Conservation (phyloP, 345 rosid species). For the Pistacia integerrima region DNA sequence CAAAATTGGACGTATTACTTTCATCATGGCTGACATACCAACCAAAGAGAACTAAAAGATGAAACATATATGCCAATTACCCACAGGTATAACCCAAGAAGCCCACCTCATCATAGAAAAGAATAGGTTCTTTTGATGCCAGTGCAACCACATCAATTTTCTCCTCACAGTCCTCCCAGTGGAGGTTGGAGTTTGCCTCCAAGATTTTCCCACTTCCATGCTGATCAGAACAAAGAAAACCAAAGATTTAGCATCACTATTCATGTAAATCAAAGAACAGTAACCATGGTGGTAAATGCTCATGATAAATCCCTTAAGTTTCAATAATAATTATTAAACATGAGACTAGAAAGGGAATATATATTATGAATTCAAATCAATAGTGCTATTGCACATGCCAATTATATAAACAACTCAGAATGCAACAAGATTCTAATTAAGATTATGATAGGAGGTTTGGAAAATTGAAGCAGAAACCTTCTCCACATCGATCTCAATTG, state of each 20-base stretch:
- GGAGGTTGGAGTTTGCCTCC: constrained; percentile 35
- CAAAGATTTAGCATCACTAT: constrained; percentile 16
- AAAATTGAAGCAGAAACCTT: constrained; percentile 38
- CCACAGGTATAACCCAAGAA: constrained; percentile 3
- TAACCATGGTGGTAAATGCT: neutral
- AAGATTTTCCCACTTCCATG: constrained; percentile 27
- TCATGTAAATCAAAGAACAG: neutral
- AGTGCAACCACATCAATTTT: constrained; percentile 74
- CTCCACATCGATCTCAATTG: constrained; percentile 41
- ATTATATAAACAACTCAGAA: neutral
- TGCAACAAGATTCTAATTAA: constrained; percentile 3
- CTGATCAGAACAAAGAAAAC: constrained; percentile 32
- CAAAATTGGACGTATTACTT: constrained; percentile 24
- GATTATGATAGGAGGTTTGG: neutral
- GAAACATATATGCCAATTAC: neutral
- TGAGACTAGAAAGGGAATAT: neutral
- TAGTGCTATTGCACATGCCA: constrained; percentile 1
- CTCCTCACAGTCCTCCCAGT: constrained; percentile 88
- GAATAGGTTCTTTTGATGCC: constrained; percentile 90
- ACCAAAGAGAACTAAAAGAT: constrained; percentile 13
- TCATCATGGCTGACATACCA: constrained; percentile 14
- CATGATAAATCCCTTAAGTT: neutral
- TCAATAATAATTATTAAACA: neutral
- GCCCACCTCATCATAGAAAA: constrained; percentile 91
- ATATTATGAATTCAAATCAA: neutral